A percentile compares a stretch with the other conserved stretches of the same genome.
These are phyloP conservation scores for Coemansia sp. DNA, from an alignment of 192 early-diverging fungal species.

Conservation along the genomic window DNA sequence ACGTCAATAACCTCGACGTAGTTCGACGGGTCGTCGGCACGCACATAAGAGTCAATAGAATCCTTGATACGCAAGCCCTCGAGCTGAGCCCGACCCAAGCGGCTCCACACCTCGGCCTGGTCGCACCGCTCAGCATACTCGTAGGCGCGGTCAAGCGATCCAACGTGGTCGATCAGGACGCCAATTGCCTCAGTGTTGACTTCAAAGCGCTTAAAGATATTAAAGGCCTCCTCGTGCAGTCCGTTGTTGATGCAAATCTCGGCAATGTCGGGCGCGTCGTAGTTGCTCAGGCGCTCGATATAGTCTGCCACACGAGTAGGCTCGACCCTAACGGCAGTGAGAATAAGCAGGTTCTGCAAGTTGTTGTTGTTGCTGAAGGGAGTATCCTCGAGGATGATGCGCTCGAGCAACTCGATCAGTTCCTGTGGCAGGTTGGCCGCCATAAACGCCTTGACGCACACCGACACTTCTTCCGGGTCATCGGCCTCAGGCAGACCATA, in stretches of 20 bases:
- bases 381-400: slow-evolving; percentile 90
- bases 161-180: slow-evolving; percentile 91
- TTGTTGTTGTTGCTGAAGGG: slow-evolving; percentile 95
- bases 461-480: slow-evolving; percentile 97
- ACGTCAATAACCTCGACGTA: slow-evolving; percentile 85
- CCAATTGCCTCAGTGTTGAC: slow-evolving; percentile 86
- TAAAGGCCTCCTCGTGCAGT: slow-evolving; percentile 94
- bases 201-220: slow-evolving; percentile 94
- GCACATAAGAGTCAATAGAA: slow-evolving; percentile 96
- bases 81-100: slow-evolving; percentile 93
- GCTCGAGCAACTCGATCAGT: slow-evolving; percentile 96
- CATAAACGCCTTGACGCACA: slow-evolving; percentile 99
- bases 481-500: slow-evolving; percentile 91
- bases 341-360: slow-evolving; percentile 95
- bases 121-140: slow-evolving; percentile 95
- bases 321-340: slow-evolving; percentile 97
- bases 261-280: slow-evolving; percentile 97
- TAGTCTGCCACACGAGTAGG: slow-evolving; percentile 93
- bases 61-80: slow-evolving; percentile 89
- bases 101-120: slow-evolving; percentile 91
- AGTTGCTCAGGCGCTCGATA: slow-evolving; percentile 92
- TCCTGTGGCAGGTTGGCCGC: slow-evolving; percentile 93
- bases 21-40: slow-evolving; percentile 90
- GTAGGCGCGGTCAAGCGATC: slow-evolving; percentile 91
- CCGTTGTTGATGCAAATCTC: slow-evolving; percentile 88